Base-by-base conservation (phyloP, 2,329 filamentous ascomycete species). In the Endothia cerciana region DNA sequence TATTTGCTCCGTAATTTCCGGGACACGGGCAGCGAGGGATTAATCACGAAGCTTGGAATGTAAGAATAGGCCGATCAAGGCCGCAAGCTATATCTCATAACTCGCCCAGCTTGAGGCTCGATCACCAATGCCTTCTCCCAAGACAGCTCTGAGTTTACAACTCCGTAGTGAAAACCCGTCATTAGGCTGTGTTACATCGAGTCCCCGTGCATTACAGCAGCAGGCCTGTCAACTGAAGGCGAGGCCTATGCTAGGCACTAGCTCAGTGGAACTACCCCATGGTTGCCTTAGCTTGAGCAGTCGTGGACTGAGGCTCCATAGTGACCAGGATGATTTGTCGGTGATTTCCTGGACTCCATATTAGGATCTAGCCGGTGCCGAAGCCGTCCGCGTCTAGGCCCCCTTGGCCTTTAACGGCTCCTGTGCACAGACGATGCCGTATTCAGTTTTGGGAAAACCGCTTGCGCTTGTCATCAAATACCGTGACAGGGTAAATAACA, bases 371-470 rank as follows among this genome's bases (percentile, higher is more conserved):
- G 51, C 28, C 28, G 49, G 28, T 15, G 28, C 6, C 49, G 17
- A n/a, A 11, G 49, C 30, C 51, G 51, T 36, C 19, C 51, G 17
- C 17, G 5, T 55, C 19, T 55, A 55, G 51, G 10, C 4, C 30
- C 7, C 51, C 17, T 33, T 36, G 51, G 51, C 17, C 30, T 36
- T 15, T 22, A 55, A 28, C 51, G 19, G 51, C 51, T 36, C n/a
- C 28, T n/a, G 30, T 55, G 51, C 51, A 55, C 51, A 36, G 51
- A 55, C 51, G 30, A 7, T 17, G 30, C 51, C 51, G 51, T 36
- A 36, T 55, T 28, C n/a, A 10, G 28, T 36, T 36, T 55, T 5
- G 19, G 36, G 8, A 4, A 33, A 33, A 8, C n/a, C n/a, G 19
- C 17, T 55, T 30, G 30, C 15, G 19, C 51, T 51, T 51, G 10